Conservation (phyloP, 306 rosid species). For the Cicer yamashitae region DNA sequence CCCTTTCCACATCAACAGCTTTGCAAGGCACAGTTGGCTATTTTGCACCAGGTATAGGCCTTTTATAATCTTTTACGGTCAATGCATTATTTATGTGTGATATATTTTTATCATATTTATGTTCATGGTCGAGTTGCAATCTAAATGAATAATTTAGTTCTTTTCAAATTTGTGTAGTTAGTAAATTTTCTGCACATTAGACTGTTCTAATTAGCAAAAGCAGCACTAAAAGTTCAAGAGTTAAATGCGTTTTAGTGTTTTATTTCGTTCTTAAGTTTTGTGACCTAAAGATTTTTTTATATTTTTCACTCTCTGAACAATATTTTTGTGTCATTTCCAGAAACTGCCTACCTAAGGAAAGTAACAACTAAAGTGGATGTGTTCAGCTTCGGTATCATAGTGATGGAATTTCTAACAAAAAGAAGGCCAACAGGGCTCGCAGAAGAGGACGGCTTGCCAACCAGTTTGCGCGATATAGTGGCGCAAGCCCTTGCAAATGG, state of each 20-base stretch:
- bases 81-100: neutral
- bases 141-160: conserved; percentile 37
- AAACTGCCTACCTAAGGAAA: conserved; percentile 79
- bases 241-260: neutral
- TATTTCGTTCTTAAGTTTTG: neutral
- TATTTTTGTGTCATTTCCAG: conserved; percentile 56
- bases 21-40: conserved; percentile 86
- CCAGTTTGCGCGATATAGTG: conserved; percentile 63
- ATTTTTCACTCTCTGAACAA: conserved; percentile 34
- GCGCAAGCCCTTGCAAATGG: conserved; percentile 67
- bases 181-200: neutral
- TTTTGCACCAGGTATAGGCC: conserved; percentile 81
- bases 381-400: conserved; percentile 79
- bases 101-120: conserved; percentile 9
- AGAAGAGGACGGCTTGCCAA: conserved; percentile 64
- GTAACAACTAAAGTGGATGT: conserved; percentile 77
- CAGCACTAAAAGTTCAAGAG: neutral
- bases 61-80: conserved; percentile 19
- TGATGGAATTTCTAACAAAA: conserved; percentile 82
- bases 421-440: conserved; percentile 72
- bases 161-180: neutral
- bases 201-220: neutral
- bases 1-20: conserved; percentile 67
- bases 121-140: conserved; percentile 1
- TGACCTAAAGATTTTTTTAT: neutral